These are phyloP conservation scores for Colletotrichum sp. DNA, from an alignment of 2,329 filamentous ascomycete species.

Conservation along the genomic window DNA sequence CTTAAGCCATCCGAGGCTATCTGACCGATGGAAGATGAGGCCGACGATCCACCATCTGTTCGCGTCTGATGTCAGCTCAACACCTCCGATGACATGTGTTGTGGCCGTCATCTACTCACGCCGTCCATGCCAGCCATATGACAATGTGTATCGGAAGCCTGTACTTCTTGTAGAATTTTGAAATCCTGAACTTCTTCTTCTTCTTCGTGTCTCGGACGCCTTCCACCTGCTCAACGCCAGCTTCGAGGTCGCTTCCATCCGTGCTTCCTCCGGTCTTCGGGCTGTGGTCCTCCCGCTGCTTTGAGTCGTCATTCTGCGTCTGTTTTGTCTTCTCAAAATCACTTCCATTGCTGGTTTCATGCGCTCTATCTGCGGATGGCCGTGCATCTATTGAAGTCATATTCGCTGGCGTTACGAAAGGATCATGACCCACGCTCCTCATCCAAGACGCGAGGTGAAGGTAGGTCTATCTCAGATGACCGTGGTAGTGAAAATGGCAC, in stretches of 20 bases:
- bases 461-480: neutral
- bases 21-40: slow-evolving; percentile 13
- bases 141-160: slow-evolving; percentile 2
- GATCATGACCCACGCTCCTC: neutral
- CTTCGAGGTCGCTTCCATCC: slow-evolving; percentile 7
- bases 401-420: neutral
- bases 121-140: slow-evolving; percentile 11
- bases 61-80: neutral
- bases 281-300: neutral
- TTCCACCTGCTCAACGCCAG: neutral
- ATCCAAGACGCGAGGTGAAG: neutral
- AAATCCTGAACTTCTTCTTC: neutral
- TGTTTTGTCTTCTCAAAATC: neutral
- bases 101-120: neutral
- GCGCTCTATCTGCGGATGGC: neutral
- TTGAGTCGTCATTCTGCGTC: neutral
- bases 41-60: slow-evolving; percentile 18
- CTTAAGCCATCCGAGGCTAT: slow-evolving; percentile 59
- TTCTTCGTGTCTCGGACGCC: neutral
- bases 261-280: neutral
- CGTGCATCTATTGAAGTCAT: neutral
- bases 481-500: neutral
- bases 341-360: neutral
- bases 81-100: neutral
- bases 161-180: neutral